Evolutionary conservation across 2,329 filamentous ascomycete species (phyloP).

Genomic region (Calonectria fujianensis): DNA sequence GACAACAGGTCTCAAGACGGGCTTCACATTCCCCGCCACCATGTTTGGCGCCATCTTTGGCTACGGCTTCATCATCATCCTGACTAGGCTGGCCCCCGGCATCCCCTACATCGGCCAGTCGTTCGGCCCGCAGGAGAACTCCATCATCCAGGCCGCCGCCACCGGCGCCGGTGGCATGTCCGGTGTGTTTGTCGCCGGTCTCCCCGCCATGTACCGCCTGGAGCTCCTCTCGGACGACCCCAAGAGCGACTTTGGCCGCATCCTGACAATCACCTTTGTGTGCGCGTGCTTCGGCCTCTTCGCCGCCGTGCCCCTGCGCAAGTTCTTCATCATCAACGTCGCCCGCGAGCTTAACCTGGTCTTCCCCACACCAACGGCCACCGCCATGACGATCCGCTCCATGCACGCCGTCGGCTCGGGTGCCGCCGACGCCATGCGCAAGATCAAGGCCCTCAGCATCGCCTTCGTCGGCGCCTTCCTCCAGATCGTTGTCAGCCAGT

Average conservation of each 20-base stretch:
- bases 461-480: constrained; percentile 71
- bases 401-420: constrained; percentile 76
- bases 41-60: constrained; percentile 75
- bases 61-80: constrained; percentile 73
- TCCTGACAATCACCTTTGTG: constrained; percentile 77
- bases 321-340: constrained; percentile 81
- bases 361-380: constrained; percentile 76
- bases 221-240: constrained; percentile 69
- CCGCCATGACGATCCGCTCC: constrained; percentile 77
- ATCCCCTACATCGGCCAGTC: constrained; percentile 71
- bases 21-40: constrained; percentile 69
- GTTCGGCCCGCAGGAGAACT: constrained; percentile 78
- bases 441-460: constrained; percentile 72
- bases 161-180: constrained; percentile 76
- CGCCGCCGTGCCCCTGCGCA: constrained; percentile 77
- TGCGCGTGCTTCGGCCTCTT: constrained; percentile 80
- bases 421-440: constrained; percentile 70
- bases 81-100: constrained; percentile 68
- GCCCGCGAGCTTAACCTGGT: constrained; percentile 76
- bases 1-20: constrained; percentile 67
- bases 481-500: constrained; percentile 75
- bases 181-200: constrained; percentile 74
- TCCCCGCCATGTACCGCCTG: constrained; percentile 77
- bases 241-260: constrained; percentile 72
- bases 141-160: constrained; percentile 76